Conservation (phyloP, 2,329 filamentous ascomycete species). For the Ophiosphaerella herpotricha region DNA sequence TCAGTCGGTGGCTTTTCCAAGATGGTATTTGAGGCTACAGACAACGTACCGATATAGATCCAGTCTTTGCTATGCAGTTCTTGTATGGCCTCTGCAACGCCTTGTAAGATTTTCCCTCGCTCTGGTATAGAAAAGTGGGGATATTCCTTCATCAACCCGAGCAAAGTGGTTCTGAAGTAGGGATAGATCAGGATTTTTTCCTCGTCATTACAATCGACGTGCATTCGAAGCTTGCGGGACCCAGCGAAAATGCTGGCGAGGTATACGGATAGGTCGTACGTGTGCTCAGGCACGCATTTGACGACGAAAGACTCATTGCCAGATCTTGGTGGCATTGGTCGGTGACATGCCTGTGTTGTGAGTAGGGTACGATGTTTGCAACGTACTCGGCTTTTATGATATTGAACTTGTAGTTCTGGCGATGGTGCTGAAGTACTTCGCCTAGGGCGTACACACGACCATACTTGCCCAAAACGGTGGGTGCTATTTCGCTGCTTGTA, state of each 20-base stretch:
- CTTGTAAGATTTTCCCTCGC: constrained; percentile 42
- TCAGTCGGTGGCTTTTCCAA: constrained; percentile 19
- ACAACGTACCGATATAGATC: constrained; percentile 42
- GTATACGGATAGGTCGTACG: constrained; percentile 39
- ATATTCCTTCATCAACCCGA: constrained; percentile 41
- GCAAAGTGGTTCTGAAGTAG: constrained; percentile 42
- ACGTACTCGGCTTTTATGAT: constrained; percentile 46
- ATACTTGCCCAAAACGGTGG: constrained; percentile 42
- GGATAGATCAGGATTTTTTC: constrained; percentile 43
- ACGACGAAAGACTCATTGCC: constrained; percentile 38
- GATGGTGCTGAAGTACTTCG: constrained; percentile 38
- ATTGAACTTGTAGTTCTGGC: constrained; percentile 28
- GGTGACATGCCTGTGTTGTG: not conserved
- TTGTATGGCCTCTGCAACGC: constrained; percentile 41
- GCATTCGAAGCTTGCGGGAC: constrained; percentile 43
- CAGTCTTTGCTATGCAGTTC: constrained; percentile 45
- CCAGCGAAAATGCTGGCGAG: constrained; percentile 40
- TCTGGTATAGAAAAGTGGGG: constrained; percentile 31
- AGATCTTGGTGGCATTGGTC: constrained; percentile 26
- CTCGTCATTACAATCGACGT: constrained; percentile 42
- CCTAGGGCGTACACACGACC: constrained; percentile 43
- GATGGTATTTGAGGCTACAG: not conserved
- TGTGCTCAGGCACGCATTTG: constrained; percentile 37
- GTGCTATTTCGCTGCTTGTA: constrained; percentile 40
- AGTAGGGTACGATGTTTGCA: constrained; percentile 14